A percentile compares a stretch with the other conserved stretches of the same genome.
phyloP scores from a whole-genome alignment of 257 asterid species.

The Verbascum thapsus region DNA sequence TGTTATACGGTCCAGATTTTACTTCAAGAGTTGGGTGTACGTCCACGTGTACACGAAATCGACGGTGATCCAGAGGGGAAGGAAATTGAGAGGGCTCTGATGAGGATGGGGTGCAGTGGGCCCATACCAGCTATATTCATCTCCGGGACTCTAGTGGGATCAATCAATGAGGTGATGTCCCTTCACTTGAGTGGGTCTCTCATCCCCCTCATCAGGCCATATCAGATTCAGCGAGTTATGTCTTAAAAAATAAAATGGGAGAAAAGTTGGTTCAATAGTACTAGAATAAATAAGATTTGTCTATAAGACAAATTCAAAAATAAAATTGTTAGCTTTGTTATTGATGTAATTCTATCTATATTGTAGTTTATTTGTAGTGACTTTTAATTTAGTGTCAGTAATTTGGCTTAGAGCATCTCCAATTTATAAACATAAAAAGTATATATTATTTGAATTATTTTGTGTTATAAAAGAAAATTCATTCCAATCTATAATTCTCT shows the following conservation, averaged over 20 bases:
- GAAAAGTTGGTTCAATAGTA: not conserved
- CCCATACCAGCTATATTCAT: slow-evolving; percentile 66
- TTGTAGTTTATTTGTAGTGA: slow-evolving; percentile 2
- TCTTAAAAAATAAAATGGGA: not conserved
- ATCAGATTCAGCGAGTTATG: slow-evolving; percentile 22
- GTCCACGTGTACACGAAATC: slow-evolving; percentile 47
- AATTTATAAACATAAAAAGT: no score
- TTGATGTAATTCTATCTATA: slow-evolving; percentile 15
- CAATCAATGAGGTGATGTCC: slow-evolving; percentile 83
- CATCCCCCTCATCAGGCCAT: slow-evolving; percentile 46
- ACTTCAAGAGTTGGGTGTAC: slow-evolving; percentile 52
- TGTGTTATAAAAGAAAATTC: no score
- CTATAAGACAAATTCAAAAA: not conserved
- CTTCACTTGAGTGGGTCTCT: slow-evolving; percentile 76
- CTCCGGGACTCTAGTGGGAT: slow-evolving; percentile 62
- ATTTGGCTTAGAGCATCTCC: slow-evolving; percentile 20
- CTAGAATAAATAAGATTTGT: slow-evolving; percentile 28
- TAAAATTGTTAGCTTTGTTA: not conserved
- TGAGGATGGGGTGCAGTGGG: slow-evolving; percentile 50
- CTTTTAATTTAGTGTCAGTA: not conserved
- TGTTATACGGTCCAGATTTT: slow-evolving; percentile 70
- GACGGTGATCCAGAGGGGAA: slow-evolving; percentile 63
- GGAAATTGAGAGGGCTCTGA: slow-evolving; percentile 59
- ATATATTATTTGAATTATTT: no score
- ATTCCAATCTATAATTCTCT: no score